Percentiles rank a stretch among this genome's conserved stretches.
phyloP scores from a whole-genome alignment of 1,139 yeast species.

The Saccharomyces hybrid region DNA sequence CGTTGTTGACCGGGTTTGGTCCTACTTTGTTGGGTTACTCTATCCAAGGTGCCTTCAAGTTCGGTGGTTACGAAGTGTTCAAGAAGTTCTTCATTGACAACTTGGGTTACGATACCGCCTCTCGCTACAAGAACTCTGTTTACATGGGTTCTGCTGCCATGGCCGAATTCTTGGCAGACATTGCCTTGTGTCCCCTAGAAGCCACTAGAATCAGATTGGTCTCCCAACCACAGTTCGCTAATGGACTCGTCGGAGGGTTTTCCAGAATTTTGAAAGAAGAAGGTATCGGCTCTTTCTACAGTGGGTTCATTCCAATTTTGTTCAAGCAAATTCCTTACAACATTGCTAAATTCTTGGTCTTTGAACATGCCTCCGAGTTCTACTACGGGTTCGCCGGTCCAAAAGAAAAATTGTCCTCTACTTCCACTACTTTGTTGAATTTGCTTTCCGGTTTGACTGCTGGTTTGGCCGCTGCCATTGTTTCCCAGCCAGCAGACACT shows the following conservation, averaged over 20 bases:
- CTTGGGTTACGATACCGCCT: constrained; percentile 69
- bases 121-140: constrained; percentile 63
- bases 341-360: constrained; percentile 84
- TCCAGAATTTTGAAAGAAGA: constrained; percentile 75
- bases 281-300: constrained; percentile 81
- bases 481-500: constrained; percentile 89
- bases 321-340: constrained; percentile 90
- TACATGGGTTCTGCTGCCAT: constrained; percentile 79
- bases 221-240: constrained; percentile 81
- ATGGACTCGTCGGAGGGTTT: constrained; percentile 82
- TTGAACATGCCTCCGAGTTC: constrained; percentile 79
- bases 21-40: constrained; percentile 83
- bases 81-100: constrained; percentile 69
- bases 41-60: constrained; percentile 82
- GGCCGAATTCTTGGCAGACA: constrained; percentile 85
- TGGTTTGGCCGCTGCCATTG: constrained; percentile 83
- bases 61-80: constrained; percentile 86
- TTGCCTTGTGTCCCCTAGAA: constrained; percentile 82
- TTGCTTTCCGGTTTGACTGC: constrained; percentile 82
- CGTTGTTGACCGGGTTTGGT: constrained; percentile 78
- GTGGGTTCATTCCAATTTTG: constrained; percentile 86
- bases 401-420: constrained; percentile 52
- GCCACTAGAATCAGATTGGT: constrained; percentile 90
- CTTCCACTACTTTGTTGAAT: constrained; percentile 57
- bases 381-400: constrained; percentile 61